These are phyloP conservation scores for Colletotrichum navitas DNA, from an alignment of 2,329 filamentous ascomycete genomes.

Conservation along the genomic window DNA sequence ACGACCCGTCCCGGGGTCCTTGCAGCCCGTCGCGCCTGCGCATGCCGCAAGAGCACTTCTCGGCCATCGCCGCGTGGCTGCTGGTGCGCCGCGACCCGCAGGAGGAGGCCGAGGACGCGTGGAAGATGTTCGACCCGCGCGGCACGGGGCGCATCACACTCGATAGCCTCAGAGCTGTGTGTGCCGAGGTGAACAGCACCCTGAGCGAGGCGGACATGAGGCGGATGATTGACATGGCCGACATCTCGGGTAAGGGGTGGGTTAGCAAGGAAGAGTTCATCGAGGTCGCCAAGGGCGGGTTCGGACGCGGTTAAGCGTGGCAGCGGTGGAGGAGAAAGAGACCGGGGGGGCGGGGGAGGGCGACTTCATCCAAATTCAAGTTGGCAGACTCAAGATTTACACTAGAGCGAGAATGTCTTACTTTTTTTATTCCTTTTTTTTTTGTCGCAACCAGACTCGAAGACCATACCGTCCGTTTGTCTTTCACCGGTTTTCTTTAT, in stretches of 20 bases:
- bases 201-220: conserved; percentile 92
- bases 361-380: background rate
- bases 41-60: conserved; percentile 79
- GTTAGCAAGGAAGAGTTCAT: conserved; percentile 78
- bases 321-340: background rate
- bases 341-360: no score
- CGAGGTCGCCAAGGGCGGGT: conserved; percentile 58
- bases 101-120: conserved; percentile 92
- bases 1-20: conserved; percentile 56
- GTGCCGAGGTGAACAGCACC: conserved; percentile 85
- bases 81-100: conserved; percentile 87
- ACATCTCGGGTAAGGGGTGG: conserved; percentile 90
- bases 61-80: conserved; percentile 81
- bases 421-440: background rate
- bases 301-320: conserved; percentile 25
- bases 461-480: no score
- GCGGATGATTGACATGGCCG: conserved; percentile 99
- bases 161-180: conserved; percentile 88
- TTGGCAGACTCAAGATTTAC: background rate
- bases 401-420: background rate
- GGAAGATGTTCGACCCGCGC: conserved; percentile 92
- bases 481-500: no score
- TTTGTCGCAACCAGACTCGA: background rate
- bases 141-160: conserved; percentile 92
- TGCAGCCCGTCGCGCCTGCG: conserved; percentile 76